Evolutionary conservation across 306 rosid genomes (phyloP).

Genomic region (Citrullus amarus): DNA sequence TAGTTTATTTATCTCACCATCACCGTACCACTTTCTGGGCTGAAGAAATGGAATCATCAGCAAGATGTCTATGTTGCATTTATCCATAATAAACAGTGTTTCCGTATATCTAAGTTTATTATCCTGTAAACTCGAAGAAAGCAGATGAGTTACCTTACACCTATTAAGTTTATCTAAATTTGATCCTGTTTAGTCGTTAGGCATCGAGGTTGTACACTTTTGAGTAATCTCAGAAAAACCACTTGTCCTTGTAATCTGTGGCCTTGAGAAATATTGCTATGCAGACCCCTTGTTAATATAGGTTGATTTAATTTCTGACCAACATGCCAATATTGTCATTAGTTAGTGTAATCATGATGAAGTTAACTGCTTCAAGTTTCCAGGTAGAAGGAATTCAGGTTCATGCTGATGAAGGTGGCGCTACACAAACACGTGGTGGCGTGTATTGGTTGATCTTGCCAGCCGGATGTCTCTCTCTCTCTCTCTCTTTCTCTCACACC

Average conservation of each 20-base stretch:
- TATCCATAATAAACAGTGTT: not conserved
- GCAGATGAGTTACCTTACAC: not conserved
- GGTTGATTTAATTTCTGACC: not conserved
- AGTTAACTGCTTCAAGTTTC: slow-evolving; percentile 3
- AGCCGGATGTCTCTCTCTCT: slow-evolving; percentile 62
- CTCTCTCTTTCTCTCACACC: not conserved
- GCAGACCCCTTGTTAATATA: not conserved
- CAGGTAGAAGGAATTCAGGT: slow-evolving; percentile 89
- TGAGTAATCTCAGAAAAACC: not conserved
- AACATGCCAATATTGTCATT: not conserved
- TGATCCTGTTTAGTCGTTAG: not conserved
- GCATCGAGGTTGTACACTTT: not conserved
- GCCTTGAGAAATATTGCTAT: not conserved
- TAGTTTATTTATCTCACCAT: not conserved
- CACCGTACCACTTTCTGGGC: not conserved
- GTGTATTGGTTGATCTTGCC: slow-evolving; percentile 80
- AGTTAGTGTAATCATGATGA: not conserved
- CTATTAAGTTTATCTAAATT: not conserved
- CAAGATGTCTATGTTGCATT: not conserved
- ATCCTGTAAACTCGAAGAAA: not conserved
- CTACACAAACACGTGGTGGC: slow-evolving; percentile 79
- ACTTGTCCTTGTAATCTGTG: not conserved
- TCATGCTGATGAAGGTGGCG: slow-evolving; percentile 80
- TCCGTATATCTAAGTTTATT: not conserved
- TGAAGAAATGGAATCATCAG: not conserved